Base-by-base conservation (phyloP, 1,139 yeast species). In the Geotrichum aggregatum region DNA sequence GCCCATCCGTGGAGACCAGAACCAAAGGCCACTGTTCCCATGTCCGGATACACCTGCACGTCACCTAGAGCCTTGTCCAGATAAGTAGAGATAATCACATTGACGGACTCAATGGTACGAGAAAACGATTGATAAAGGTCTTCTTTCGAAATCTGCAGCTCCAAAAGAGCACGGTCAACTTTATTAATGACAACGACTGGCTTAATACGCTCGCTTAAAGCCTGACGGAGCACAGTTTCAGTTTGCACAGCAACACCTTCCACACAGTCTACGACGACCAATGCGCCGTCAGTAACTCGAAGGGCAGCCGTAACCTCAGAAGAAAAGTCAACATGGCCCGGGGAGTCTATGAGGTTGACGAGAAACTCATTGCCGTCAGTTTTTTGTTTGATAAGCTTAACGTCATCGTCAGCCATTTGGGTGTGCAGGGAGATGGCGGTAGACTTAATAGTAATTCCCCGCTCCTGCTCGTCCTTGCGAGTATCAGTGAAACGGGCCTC, bases 1-100 rank as follows among this genome's bases (percentile, higher is more conserved):
- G 97, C 98, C 98, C 98, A 92, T 77, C 98, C 98, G 84, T 92
- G 98, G 73, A 92, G 83, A 85, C 98, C 98, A 76, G 98, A 92
- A 80, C 96, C 98, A 78, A 92, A 92, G 65, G 98, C 98, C 73
- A 92, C 97, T 76, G 98, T 92, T 80, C 98, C 98, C 75, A 77
- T 77, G 75, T 92, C 95, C 77, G 98, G 98, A 95, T 84, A 91
- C 65, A 92, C 98, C 82, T 91, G 98, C 71, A 82, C 84, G 71
- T 92, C 98, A 80, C 98, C 98, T 64, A 91, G 77, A 61, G 82
- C 76, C 77, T 82, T 80, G 76, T 92, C 98, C 71, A 83, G 79
- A 79, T 92, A 92, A 70, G 98, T 92, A 63, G 98, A 82, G 75
- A 92, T 89, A 73, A 92, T 85, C 72, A 92, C 98, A 84, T 92